Evolutionary conservation across 208 protist species (phyloP), one percentile per base, ranked within the genome.

Genomic region (Trypanosoma mega): DNA sequence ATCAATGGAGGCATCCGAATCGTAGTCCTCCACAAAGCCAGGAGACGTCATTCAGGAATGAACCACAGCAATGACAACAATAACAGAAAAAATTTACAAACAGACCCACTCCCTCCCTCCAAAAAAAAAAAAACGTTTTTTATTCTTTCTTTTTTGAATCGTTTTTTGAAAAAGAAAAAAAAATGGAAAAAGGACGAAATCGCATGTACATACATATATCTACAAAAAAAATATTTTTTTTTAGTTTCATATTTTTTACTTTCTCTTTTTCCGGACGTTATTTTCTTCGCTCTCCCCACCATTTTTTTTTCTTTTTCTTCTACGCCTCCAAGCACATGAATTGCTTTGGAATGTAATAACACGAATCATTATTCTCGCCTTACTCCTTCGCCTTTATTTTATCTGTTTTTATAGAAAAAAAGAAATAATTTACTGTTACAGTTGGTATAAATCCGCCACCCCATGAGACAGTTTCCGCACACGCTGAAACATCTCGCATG

Each of bases 381-480:
- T n/a, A n/a, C n/a, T n/a, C n/a, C n/a, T n/a, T n/a, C n/a, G n/a
- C n/a, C n/a, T n/a, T n/a, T n/a, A n/a, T n/a, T n/a, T n/a, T n/a
- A n/a, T n/a, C n/a, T n/a, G n/a, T n/a, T n/a, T n/a, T n/a, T n/a
- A n/a, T n/a, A n/a, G 21, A 2, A 20, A 24, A 12, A 11, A 8
- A 26, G 14, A 33, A 36, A 37, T 1, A 34, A 55, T 31, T 34
- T 54, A 30, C 43, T 47, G 11, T 76, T 72, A 91, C n/a, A 94
- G 68, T 43, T 92, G 82, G 54, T 88, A 96, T 4, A 96, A 66
- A 26, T 74, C 78, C 16, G 86, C 89, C 0, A 96, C 84, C 5
- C 80, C 89, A 14, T 67, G 73, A 0, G 86, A 93, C 12, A 96
- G 55, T 26, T 83, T 82, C 4, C 73, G 47, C 2, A 96, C 80